phyloP scores from a whole-genome alignment of 2,329 filamentous ascomycete species.

The Cladophialophora immunda region DNA sequence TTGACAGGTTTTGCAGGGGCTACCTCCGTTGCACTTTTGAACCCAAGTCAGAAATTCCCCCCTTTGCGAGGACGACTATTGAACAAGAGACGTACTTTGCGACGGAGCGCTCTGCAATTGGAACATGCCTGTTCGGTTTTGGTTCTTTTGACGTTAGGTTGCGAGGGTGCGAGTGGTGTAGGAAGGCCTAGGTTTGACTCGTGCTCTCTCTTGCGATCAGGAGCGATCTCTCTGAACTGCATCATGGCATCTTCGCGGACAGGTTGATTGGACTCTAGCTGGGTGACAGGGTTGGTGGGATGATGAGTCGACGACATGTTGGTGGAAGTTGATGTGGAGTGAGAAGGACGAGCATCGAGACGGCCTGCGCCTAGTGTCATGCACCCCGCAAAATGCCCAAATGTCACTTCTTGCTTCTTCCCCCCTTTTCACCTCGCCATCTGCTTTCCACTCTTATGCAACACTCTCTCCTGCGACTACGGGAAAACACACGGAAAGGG shows the following conservation, averaged over 20 bases:
- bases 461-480: background rate
- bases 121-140: slow-evolving; percentile 32
- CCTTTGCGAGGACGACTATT: background rate
- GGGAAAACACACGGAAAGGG: slow-evolving; percentile 1
- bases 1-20: slow-evolving; percentile 27
- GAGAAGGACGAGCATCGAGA: slow-evolving; percentile 1
- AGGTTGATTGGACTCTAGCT: background rate
- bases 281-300: background rate
- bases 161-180: background rate
- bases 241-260: slow-evolving; percentile 20
- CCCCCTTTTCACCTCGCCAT: background rate
- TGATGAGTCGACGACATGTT: slow-evolving; percentile 5
- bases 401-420: slow-evolving; percentile 7
- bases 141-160: slow-evolving; percentile 21
- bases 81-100: slow-evolving; percentile 20
- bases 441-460: background rate
- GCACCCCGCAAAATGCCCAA: slow-evolving; percentile 2
- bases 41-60: background rate
- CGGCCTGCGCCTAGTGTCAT: background rate
- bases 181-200: slow-evolving; percentile 6
- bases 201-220: slow-evolving; percentile 18
- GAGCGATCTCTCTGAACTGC: slow-evolving; percentile 27
- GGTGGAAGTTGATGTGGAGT: slow-evolving; percentile 3
- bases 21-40: slow-evolving; percentile 24
- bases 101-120: slow-evolving; percentile 22